Evolutionary conservation across 2,329 filamentous ascomycete species (phyloP), one percentile per base, ranked within the genome.

Genomic region (Aureobasidium leucospermi): DNA sequence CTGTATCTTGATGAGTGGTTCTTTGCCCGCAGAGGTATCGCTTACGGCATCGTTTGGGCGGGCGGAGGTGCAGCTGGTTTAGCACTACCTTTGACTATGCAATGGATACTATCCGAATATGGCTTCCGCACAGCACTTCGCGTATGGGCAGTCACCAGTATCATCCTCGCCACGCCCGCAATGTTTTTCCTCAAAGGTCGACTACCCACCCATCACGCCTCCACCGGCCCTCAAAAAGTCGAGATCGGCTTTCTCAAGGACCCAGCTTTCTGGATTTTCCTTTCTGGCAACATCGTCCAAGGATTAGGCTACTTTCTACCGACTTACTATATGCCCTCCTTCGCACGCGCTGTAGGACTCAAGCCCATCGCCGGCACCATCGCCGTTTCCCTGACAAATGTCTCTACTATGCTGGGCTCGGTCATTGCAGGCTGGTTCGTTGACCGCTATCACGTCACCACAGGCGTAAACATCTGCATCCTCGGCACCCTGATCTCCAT

Each of bases 221-320:
- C 45, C 31, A 64, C 68, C 23, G 65, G 63, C 28, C 66, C 55
- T 6, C 70, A 70, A 4, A 69, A 64, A 32, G 61, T 75, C 10
- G 68, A 74, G 53, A 63, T 73, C 11, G 67, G 34, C 4, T 36
- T 36, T 4, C 34, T 36, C 34, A 36, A 36, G 5, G 34, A 36
- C 34, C 63, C 63, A 6, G 68, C 68, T 3, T 77, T 77, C 67
- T 76, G 73, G 72, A 67, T 73, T 57, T 66, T 79, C 6, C 75
- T 81, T 62, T 67, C 71, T 1, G 70, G 69, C 52, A 76, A 77
- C 58, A 63, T 74, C 23, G 63, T 76, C 11, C 73, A 78, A 59
- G 70, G 69, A 6, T 64, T 77, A 16, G 75, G 75, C 9, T 78
- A 73, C 65, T 76, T 77, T 62, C 63, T 77, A 10, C 75, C 75